phyloP scores from a whole-genome alignment of 495 filamentous ascomycete species.

The Neurospora discreta region DNA sequence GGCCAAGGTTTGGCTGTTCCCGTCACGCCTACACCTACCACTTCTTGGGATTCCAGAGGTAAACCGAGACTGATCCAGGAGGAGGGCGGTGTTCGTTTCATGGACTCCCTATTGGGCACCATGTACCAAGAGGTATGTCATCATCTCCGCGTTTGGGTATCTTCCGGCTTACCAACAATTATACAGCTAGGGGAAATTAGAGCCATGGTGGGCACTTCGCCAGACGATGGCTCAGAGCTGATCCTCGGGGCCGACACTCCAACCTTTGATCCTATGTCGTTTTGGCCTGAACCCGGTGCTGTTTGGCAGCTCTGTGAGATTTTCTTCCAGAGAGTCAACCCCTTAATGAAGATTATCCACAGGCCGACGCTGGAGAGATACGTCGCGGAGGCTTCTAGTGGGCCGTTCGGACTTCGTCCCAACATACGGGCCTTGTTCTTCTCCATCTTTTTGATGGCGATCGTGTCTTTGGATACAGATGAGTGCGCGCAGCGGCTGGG shows the following conservation, averaged over 20 bases:
- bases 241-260: conserved; percentile 20
- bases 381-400: conserved; percentile 31
- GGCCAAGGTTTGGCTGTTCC: not conserved
- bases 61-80: conserved; percentile 29
- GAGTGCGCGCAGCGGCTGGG: conserved; percentile 41
- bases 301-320: conserved; percentile 61
- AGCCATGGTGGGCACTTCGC: conserved; percentile 31
- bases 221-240: conserved; percentile 31
- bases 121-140: conserved; percentile 34
- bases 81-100: conserved; percentile 33
- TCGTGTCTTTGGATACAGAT: conserved; percentile 33
- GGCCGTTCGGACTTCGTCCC: conserved; percentile 30
- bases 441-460: conserved; percentile 41
- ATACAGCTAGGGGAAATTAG: conserved; percentile 35
- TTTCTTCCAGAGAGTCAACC: conserved; percentile 57
- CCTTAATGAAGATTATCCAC: conserved; percentile 60
- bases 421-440: conserved; percentile 42
- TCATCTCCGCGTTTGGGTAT: not conserved
- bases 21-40: not conserved
- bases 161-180: not conserved
- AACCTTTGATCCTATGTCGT: conserved; percentile 20
- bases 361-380: conserved; percentile 49
- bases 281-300: conserved; percentile 54
- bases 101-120: conserved; percentile 31
- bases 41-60: conserved; percentile 22